A percentile compares a stretch with the other conserved stretches of the same genome.
phyloP scores from a whole-genome alignment of 768 basidiomycete species.

The Dacryopinax primogenitus region DNA sequence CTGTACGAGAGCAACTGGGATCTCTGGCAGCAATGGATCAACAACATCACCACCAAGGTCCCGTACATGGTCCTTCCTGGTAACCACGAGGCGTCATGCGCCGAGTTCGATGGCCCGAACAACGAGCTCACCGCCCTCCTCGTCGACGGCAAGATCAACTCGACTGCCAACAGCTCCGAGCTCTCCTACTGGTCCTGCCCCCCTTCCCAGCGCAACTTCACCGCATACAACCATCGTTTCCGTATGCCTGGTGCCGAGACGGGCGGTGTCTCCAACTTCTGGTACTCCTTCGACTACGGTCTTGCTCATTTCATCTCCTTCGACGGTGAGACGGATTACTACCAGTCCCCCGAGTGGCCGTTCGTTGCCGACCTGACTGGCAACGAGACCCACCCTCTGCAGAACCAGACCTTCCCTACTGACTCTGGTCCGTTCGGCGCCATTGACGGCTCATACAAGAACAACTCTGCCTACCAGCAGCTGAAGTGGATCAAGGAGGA shows the following conservation, averaged over 20 bases:
- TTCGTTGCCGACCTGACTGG: slow-evolving; percentile 18
- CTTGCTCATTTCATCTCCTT: slow-evolving; percentile 22
- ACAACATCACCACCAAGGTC: slow-evolving; percentile 16
- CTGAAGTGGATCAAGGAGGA: slow-evolving; percentile 20
- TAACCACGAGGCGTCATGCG: slow-evolving; percentile 23
- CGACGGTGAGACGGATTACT: slow-evolving; percentile 19
- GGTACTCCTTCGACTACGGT: slow-evolving; percentile 23
- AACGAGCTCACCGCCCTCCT: neutral
- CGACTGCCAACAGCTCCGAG: slow-evolving; percentile 8
- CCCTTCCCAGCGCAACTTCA: slow-evolving; percentile 15
- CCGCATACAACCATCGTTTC: slow-evolving; percentile 19
- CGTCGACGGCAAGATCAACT: slow-evolving; percentile 13
- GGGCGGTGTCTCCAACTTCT: slow-evolving; percentile 19
- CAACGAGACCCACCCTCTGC: slow-evolving; percentile 17
- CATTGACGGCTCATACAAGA: slow-evolving; percentile 12
- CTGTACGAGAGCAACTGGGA: slow-evolving; percentile 19
- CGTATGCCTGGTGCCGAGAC: slow-evolving; percentile 18
- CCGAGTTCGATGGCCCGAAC: slow-evolving; percentile 13
- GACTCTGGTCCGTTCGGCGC: slow-evolving; percentile 16
- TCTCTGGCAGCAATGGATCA: slow-evolving; percentile 16
- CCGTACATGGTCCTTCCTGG: slow-evolving; percentile 24
- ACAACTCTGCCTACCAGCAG: slow-evolving; percentile 10
- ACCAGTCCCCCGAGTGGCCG: slow-evolving; percentile 14
- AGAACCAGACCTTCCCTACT: slow-evolving; percentile 16
- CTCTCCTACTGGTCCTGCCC: slow-evolving; percentile 13